Percentiles rank a stretch among this genome's conserved stretches.
Conservation (phyloP, 306 rosid genomes). For the Chamaecrista fasciculata region DNA sequence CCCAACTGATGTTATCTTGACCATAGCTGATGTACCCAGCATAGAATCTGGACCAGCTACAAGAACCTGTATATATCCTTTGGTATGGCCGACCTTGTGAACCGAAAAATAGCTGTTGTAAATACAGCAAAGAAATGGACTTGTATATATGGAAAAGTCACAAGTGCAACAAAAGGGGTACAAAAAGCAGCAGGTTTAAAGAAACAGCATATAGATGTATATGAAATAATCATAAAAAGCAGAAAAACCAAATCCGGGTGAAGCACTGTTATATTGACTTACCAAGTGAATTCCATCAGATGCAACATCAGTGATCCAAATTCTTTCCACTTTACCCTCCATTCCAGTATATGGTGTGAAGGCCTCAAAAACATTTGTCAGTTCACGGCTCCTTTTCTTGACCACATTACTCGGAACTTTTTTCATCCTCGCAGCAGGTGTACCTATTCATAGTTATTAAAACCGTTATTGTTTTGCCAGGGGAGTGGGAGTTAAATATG, state of each 20-base stretch:
- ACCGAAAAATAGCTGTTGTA: slow-evolving; percentile 31
- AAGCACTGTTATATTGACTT: slow-evolving; percentile 31
- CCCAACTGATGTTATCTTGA: slow-evolving; percentile 75
- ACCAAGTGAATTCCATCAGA: slow-evolving; percentile 92
- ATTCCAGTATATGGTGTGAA: slow-evolving; percentile 83
- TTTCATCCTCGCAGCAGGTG: slow-evolving; percentile 99
- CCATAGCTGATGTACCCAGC: slow-evolving; percentile 86
- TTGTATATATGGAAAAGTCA: not conserved
- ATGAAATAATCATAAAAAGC: slow-evolving; percentile 7
- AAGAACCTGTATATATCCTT: slow-evolving; percentile 92
- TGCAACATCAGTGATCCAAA: slow-evolving; percentile 94
- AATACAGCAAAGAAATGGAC: slow-evolving; percentile 9
- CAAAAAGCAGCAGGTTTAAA: not conserved
- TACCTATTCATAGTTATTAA: slow-evolving; percentile 50
- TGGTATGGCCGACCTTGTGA: slow-evolving; percentile 91
- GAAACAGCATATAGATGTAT: not conserved
- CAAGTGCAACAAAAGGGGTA: slow-evolving; percentile 8
- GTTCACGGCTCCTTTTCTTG: slow-evolving; percentile 92
- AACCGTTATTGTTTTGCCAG: not conserved
- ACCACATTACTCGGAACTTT: slow-evolving; percentile 87
- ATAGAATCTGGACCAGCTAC: slow-evolving; percentile 62
- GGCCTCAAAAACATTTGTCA: slow-evolving; percentile 85
- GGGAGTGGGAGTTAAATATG: not conserved
- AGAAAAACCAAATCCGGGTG: not conserved
- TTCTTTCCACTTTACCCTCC: slow-evolving; percentile 90